These are phyloP conservation scores for Rhynchosporium secalis DNA, from an alignment of 2,329 filamentous ascomycete species.

Conservation along the genomic window DNA sequence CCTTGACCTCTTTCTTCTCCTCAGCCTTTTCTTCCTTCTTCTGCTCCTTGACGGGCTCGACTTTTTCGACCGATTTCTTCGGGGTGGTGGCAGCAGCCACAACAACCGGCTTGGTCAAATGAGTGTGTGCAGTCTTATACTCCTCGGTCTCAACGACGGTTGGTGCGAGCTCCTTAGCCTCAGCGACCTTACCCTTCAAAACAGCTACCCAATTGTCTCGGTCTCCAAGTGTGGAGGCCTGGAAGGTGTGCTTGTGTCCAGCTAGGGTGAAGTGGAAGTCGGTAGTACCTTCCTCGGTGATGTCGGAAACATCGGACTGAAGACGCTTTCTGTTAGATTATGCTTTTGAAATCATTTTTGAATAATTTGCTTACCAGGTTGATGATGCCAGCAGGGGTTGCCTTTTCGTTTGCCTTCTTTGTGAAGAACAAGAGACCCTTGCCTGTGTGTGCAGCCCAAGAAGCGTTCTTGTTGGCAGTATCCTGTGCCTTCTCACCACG, in stretches of 20 bases:
- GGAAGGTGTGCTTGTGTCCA: conserved; percentile 92
- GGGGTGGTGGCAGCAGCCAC: conserved; percentile 40
- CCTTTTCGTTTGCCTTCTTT: conserved; percentile 75
- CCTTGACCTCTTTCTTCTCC: conserved; percentile 49
- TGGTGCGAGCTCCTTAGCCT: conserved; percentile 79
- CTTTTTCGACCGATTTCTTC: conserved; percentile 43
- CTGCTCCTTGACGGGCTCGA: conserved; percentile 37
- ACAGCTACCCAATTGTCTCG: conserved; percentile 91
- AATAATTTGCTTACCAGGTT: conserved; percentile 66
- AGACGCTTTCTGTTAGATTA: conserved; percentile 36
- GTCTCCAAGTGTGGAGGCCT: conserved; percentile 72
- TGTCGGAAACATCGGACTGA: conserved; percentile 60
- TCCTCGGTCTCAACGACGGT: conserved; percentile 74
- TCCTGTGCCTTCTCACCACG: conserved; percentile 80
- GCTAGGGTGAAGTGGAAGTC: conserved; percentile 86
- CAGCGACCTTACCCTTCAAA: conserved; percentile 76
- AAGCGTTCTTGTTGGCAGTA: conserved; percentile 74
- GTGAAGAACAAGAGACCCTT: conserved; percentile 93
- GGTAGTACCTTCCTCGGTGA: conserved; percentile 71
- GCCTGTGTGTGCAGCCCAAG: conserved; percentile 91
- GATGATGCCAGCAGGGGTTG: conserved; percentile 76
- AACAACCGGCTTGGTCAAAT: conserved; percentile 45
- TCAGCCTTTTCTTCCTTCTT: conserved; percentile 47
- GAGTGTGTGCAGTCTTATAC: conserved; percentile 66
- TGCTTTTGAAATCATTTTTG: background rate